Evolutionary conservation across 2,329 filamentous ascomycete species (phyloP).

Genomic region (Aureobasidium leucospermi): DNA sequence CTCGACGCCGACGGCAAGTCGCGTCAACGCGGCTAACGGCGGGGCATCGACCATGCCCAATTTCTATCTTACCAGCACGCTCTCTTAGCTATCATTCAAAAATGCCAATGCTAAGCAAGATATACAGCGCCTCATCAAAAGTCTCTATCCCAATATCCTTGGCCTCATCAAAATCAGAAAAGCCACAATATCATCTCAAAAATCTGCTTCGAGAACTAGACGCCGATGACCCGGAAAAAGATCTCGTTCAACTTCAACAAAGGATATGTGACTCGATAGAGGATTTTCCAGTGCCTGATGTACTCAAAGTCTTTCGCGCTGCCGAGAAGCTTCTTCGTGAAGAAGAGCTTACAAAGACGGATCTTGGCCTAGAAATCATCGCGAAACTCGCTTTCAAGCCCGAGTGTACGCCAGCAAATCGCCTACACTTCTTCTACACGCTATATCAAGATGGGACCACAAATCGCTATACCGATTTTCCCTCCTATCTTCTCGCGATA

Average conservation of each 20-base stretch:
- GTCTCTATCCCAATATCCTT: not conserved
- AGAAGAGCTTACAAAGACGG: not conserved
- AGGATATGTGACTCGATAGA: slow-evolving; percentile 6
- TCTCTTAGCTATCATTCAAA: not conserved
- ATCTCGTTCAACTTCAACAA: slow-evolving; percentile 1
- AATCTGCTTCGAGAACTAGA: slow-evolving; percentile 1
- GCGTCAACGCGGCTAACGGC: not conserved
- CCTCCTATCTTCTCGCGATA: slow-evolving; percentile 1
- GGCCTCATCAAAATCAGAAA: slow-evolving; percentile 3
- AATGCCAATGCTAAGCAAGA: slow-evolving; percentile 9
- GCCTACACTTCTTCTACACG: slow-evolving; percentile 5
- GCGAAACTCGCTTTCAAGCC: slow-evolving; percentile 5
- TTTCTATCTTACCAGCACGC: not conserved
- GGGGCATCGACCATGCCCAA: not conserved
- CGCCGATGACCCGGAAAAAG: not conserved
- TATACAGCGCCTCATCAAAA: slow-evolving; percentile 11
- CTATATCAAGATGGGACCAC: slow-evolving; percentile 1
- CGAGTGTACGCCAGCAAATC: slow-evolving; percentile 6
- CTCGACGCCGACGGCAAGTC: not conserved
- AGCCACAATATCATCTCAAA: slow-evolving; percentile 3
- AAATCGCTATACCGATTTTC: slow-evolving; percentile 4
- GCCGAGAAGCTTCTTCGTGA: slow-evolving; percentile 3
- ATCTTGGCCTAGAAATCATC: slow-evolving; percentile 7
- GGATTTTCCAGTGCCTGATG: not conserved
- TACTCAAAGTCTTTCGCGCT: not conserved